Evolutionary conservation across 1,284 basidiomycete species (phyloP), one percentile per base, ranked within the genome.

Genomic region (Cronartium quercuum): DNA sequence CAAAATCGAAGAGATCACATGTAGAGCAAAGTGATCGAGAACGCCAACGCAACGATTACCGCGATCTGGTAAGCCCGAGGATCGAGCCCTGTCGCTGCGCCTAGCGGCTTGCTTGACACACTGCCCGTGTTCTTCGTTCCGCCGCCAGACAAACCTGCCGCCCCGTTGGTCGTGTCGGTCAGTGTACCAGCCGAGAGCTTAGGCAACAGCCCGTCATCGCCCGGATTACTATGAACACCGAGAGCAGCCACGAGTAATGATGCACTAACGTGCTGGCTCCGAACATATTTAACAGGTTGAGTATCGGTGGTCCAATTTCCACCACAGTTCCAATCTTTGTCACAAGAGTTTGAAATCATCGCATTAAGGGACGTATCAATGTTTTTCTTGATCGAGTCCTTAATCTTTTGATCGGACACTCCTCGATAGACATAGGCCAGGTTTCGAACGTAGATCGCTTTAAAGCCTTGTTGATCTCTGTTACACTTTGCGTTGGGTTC

Each of bases 391-490:
- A 75, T 75, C 10, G 18, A 2, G 6, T 18, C 24, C 24, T 68
- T 68, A 7, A 75, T 62, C 9, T 21, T 62, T 1, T 34, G 6
- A 34, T 75, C 57, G 24, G 62, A 61, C 0, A 47, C 42, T 15
- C 24, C 37, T 6, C 42, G 73, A 37, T 75, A 75, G 10, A 68
- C 44, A 37, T 75, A 62, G 13, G 66, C 73, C 21, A 75, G 29
- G 13, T 68, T 68, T 5, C 73, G 44, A n/a, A 62, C 73, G 21
- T 75, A 75, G 24, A 63, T 44, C 1, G 73, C 58, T 61, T 75
- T 75, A 40, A 75, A 75, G 40, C 73, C 73, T 60, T 75, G 73
- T 51, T 75, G 73, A 42, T 75, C 73, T n/a, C 73, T 65, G 44
- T 75, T 75, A 67, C 73, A 75, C 12, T 35, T 55, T 10, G 35